Evolutionary conservation across 495 filamentous ascomycete genomes (phyloP), one percentile per base, ranked within the genome.

Genomic region (Polyplosphaeria fusca): DNA sequence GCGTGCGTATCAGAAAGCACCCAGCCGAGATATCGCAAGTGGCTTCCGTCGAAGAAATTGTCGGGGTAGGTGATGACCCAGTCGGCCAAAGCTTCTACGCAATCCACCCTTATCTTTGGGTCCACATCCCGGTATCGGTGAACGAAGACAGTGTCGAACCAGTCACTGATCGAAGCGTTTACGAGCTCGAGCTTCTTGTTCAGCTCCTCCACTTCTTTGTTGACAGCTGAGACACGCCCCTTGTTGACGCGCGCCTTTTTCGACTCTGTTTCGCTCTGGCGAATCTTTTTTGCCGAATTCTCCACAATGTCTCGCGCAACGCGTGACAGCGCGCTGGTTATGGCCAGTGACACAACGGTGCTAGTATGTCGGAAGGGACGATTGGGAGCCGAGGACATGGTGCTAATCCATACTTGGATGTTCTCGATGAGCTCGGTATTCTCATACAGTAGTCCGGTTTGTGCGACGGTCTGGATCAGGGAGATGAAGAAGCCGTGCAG

Each of bases 111-210:
- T 47, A 98, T 95, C 56, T 77, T 86, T 1, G 88, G 80, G 69
- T 98, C 93, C 19, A 96, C 80, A 60, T 98, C 93, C 28, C 93
- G 88, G 69, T 96, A 97, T 23, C 93, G 87, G 69, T 97, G 91
- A 25, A 95, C 84, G 62, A 93, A 98, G 24, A 96, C 83, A 9
- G 87, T 86, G 52, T 95, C 86, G 59, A 96, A 91, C 48, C 88
- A 84, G 63, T 92, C 86, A 55, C 84, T 84, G 41, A 96, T 81
- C 47, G 82, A 78, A 1, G 75, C 76, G 60, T 91, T 81, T 43
- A 89, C 74, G 2, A 76, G 72, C 26, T 86, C 77, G 16, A 84
- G 77, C 57, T 82, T 85, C 49, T 80, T 66, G 48, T 86, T 82
- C 16, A 81, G 81, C 28, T 90, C 80, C 19, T 85, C 76, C 19